Percentiles rank a stretch among this genome's conserved stretches.
Conservation (phyloP, 352 stramenopile genomes). For the Elongisporangium anandrum region DNA sequence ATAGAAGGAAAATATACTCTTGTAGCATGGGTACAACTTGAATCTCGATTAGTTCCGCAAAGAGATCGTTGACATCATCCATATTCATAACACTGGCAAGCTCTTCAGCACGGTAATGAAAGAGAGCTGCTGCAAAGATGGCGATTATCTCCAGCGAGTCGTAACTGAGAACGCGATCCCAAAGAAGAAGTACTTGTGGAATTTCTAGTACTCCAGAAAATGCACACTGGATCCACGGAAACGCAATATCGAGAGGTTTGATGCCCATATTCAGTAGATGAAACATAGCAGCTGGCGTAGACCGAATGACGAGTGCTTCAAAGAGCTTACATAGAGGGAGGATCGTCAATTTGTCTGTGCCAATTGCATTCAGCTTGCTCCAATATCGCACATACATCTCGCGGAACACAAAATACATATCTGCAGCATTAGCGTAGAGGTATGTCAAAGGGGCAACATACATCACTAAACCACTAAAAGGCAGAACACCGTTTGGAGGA, state of each 20-base stretch:
- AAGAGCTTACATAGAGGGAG: conserved; percentile 72
- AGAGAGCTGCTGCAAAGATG: conserved; percentile 65
- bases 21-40: conserved; percentile 64
- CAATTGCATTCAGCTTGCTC: conserved; percentile 71
- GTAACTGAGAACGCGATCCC: conserved; percentile 72
- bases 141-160: conserved; percentile 65
- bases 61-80: conserved; percentile 62
- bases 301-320: conserved; percentile 53
- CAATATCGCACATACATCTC: conserved; percentile 78
- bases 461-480: conserved; percentile 69
- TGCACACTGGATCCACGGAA: conserved; percentile 75
- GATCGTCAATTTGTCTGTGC: conserved; percentile 46
- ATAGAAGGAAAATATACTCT: conserved; percentile 61
- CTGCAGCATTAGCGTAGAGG: conserved; percentile 52
- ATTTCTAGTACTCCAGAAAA: conserved; percentile 79
- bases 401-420: conserved; percentile 75
- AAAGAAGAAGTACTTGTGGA: conserved; percentile 68
- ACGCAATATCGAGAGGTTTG: conserved; percentile 62
- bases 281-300: conserved; percentile 43
- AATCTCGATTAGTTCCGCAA: conserved; percentile 65
- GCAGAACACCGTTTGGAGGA: conserved; percentile 64
- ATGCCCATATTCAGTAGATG: conserved; percentile 59
- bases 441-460: conserved; percentile 71
- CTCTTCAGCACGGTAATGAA: conserved; percentile 61
- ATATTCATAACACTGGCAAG: conserved; percentile 31